Percentiles rank a stretch among this genome's conserved stretches.
These are phyloP conservation scores for Eucalyptus pauciflora DNA, from an alignment of 345 rosid species.

Conservation along the genomic window DNA sequence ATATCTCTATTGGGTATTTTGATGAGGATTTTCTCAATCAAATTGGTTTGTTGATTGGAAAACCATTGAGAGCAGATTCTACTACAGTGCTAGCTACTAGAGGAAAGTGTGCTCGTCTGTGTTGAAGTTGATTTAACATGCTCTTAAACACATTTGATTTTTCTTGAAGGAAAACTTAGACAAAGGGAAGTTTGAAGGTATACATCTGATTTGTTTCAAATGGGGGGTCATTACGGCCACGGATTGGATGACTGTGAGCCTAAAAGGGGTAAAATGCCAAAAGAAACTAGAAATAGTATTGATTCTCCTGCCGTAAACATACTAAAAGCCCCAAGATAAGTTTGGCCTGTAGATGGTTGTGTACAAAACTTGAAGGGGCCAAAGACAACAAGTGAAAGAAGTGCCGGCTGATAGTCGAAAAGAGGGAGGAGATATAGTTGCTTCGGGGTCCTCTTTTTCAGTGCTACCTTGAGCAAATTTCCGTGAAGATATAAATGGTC, in stretches of 20 bases:
- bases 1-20: too few relatives aligned
- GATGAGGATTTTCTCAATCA: neutral
- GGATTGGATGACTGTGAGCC: too few relatives aligned
- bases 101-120: neutral
- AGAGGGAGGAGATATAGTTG: too few relatives aligned
- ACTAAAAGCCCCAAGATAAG: neutral
- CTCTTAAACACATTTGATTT: too few relatives aligned
- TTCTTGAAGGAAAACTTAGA: too few relatives aligned
- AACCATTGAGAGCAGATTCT: neutral
- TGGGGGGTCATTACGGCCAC: neutral
- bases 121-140: too few relatives aligned
- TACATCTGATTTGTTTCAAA: too few relatives aligned
- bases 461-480: too few relatives aligned
- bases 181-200: neutral
- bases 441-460: too few relatives aligned
- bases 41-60: too few relatives aligned
- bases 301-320: neutral
- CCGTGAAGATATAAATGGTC: neutral
- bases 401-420: neutral
- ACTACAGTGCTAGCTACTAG: neutral
- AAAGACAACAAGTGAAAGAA: neutral
- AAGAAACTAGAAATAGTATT: neutral
- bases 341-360: neutral
- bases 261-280: neutral
- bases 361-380: neutral